Evolutionary conservation across 495 filamentous ascomycete genomes (phyloP), one percentile per base, ranked within the genome.

Genomic region (Daldinia grandis): DNA sequence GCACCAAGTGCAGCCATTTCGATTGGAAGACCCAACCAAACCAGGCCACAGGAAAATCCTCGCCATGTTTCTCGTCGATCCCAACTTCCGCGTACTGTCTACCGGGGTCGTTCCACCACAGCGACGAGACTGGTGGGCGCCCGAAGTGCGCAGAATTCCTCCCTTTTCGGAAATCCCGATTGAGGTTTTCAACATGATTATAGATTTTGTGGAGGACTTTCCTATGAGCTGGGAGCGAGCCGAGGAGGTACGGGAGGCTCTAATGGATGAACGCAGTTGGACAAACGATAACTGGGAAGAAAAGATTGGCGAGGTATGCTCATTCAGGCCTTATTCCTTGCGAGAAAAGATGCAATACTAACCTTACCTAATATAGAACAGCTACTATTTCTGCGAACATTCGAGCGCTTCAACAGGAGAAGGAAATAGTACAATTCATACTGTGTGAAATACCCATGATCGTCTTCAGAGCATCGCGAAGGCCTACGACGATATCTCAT

Each of bases 101-200:
- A 86, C 87, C 1, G 82, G 83, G 1, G 85, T 87, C 68, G 83
- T 90, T 0, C 87, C 87, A 1, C 87, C 87, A 4, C 87, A 83
- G 61, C 76, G 75, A 25, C 68, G 59, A n/a, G 78, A 84, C 59
- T 83, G 82, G 81, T 83, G 80, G 81, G 67, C 37, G 1, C 72
- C 69, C n/a, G 66, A 76, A 55, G 62, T 82, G 6, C 55, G 65
- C 40, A 50, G 55, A n/a, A 40, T 71, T 3, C 1, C 30, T 10
- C 68, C 56, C 2, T 33, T 65, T 4, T 28, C 37, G 3, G 12
- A 28, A 8, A 37, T 80, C 8, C 75, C 75, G 4, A 49, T 28
- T 14, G 78, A 77, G 60, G 21, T 80, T 0, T 71, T 75, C 30
- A 47, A 78, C 15, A 27, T 72, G 30, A 72, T 77, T n/a, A 62